Conservation (phyloP, 495 filamentous ascomycete species). For the Penicillium cosmopolitanum region DNA sequence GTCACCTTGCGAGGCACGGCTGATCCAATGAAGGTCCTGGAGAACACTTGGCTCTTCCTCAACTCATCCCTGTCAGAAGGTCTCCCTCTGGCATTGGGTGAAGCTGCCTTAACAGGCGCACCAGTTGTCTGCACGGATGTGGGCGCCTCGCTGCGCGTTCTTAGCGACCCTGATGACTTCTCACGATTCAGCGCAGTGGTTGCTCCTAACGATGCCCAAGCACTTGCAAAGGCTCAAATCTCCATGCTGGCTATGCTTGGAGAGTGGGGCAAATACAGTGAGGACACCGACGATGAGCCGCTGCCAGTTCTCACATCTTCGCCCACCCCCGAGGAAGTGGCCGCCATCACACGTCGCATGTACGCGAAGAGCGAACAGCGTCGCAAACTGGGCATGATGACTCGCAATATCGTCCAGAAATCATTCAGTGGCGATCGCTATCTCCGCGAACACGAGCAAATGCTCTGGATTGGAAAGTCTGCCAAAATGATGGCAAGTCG, state of each 20-base stretch:
- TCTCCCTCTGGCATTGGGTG: conserved; percentile 65
- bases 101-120: conserved; percentile 65
- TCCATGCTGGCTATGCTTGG: conserved; percentile 62
- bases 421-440: conserved; percentile 66
- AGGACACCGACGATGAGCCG: conserved; percentile 44
- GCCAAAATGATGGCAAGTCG: conserved; percentile 44
- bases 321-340: conserved; percentile 56
- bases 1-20: conserved; percentile 60
- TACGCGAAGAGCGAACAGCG: conserved; percentile 63
- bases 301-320: conserved; percentile 52
- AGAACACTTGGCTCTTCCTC: conserved; percentile 67
- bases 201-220: conserved; percentile 62
- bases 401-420: conserved; percentile 61
- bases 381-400: conserved; percentile 63
- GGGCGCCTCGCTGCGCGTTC: conserved; percentile 62
- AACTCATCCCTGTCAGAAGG: conserved; percentile 71
- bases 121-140: conserved; percentile 70
- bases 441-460: conserved; percentile 70
- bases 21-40: conserved; percentile 59
- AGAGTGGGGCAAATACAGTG: conserved; percentile 60
- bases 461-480: conserved; percentile 66
- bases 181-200: conserved; percentile 64
- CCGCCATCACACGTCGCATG: conserved; percentile 60
- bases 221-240: conserved; percentile 65
- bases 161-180: conserved; percentile 63